Evolutionary conservation across 1,284 basidiomycete species (phyloP), one percentile per base, ranked within the genome.

Genomic region (Fomitiporia mediterranea): DNA sequence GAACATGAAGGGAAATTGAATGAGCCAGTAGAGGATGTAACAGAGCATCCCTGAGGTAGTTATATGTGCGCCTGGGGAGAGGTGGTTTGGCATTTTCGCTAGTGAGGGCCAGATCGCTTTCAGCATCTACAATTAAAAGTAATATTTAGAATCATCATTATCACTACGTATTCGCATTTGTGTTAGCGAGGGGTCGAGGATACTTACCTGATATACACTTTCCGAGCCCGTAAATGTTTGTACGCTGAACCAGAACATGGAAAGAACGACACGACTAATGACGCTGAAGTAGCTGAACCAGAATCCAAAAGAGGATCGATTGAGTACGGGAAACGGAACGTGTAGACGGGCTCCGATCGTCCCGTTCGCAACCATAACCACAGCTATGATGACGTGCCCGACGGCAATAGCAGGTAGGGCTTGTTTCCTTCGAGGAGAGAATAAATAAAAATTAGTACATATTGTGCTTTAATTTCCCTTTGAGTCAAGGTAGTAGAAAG

Each of bases 251-350:
- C 88, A 91, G 70, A 90, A 85, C 78, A 86, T 82, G 13, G 86
- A 77, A n/a, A 90, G 77, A 37, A 89, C 72, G 50, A 83, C 78
- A 13, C 89, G 80, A 54, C 85, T 87, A 58, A 92, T 68, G 52
- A 92, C 85, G 60, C 80, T 83, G 67, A 89, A 89, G 65, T 86
- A 85, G 66, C 82, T 84, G 63, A 91, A 78, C 77, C 84, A 89
- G 71, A 89, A 90, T 0, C 89, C 89, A 65, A 87, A 91, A 0
- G 84, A 86, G 0, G 86, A 85, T 3, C 89, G 77, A 60, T 84
- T 84, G 6, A 90, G 74, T 38, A 91, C 80, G 0, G 88, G 83
- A 66, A 91, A 92, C 0, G 81, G 77, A 21, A 84, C 72, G 60
- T 83, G 83, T 49, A 91, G 76, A 13, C 82, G 78, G 7, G 87